These are phyloP conservation scores for Butyriboletus loyo DNA, from an alignment of 768 basidiomycete genomes.

Conservation along the genomic window DNA sequence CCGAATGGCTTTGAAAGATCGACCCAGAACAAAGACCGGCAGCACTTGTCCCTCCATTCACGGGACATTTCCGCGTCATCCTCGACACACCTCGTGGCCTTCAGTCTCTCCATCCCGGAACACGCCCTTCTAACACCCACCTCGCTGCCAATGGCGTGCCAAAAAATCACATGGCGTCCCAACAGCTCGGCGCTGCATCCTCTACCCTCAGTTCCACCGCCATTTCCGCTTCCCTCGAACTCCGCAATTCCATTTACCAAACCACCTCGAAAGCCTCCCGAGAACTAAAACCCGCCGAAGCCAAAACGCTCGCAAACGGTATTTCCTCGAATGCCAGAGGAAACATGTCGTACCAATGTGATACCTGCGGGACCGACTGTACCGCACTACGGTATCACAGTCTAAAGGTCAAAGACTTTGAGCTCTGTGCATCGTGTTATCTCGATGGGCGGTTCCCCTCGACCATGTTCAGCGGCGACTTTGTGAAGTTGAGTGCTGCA, in stretches of 20 bases:
- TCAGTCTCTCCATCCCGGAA: constrained; percentile 87
- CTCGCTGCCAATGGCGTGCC: constrained; percentile 48
- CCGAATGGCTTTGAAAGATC: constrained; percentile 53
- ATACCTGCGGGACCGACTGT: constrained; percentile 95
- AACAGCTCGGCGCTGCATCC: constrained; percentile 6
- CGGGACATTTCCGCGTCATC: constrained; percentile 97
- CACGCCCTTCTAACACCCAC: constrained; percentile 49
- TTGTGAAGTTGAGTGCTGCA: constrained; percentile 71
- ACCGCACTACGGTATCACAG: constrained; percentile 86
- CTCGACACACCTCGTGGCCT: constrained; percentile 96
- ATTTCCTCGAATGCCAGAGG: constrained; percentile 44
- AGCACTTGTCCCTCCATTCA: constrained; percentile 93
- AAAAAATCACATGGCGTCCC: constrained; percentile 31
- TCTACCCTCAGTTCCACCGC: constrained; percentile 13
- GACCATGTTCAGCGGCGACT: constrained; percentile 95
- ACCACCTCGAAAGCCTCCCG: constrained; percentile 83
- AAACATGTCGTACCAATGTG: constrained; percentile 69
- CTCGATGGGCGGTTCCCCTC: constrained; percentile 96
- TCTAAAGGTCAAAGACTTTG: constrained; percentile 87
- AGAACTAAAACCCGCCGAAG: constrained; percentile 64
- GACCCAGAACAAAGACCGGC: constrained; percentile 96
- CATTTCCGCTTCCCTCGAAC: constrained; percentile 75
- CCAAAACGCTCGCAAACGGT: constrained; percentile 57
- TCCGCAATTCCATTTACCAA: constrained; percentile 85
- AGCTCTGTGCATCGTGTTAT: constrained; percentile 90